Conservation (phyloP, 768 basidiomycete genomes). For the Pleurotus djamor region DNA sequence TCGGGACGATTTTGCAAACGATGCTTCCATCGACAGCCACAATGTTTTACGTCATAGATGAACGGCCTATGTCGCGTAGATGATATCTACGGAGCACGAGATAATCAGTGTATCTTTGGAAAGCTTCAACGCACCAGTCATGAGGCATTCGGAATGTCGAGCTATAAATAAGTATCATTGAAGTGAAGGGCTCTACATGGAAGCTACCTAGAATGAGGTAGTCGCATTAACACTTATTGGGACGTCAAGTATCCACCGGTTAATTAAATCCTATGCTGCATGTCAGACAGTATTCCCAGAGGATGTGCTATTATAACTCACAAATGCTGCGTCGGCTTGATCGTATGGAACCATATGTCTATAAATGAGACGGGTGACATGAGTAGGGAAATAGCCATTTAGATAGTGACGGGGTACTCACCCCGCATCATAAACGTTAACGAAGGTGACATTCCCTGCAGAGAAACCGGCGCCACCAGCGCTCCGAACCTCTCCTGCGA, state of each 20-base stretch:
- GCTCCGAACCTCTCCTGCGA: conserved; percentile 67
- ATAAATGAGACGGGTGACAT: conserved; percentile 6
- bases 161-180: not conserved
- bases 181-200: not conserved
- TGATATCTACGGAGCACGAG: not conserved
- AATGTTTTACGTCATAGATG: too few species aligned
- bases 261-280: conserved; percentile 50
- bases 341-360: conserved; percentile 92
- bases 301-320: conserved; percentile 26
- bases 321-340: conserved; percentile 84
- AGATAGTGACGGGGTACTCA: conserved; percentile 30
- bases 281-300: conserved; percentile 1
- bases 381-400: not conserved
- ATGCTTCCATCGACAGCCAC: too few species aligned
- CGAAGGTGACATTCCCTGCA: conserved; percentile 86
- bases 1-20: not conserved
- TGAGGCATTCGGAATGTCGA: not conserved
- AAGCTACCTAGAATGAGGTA: not conserved
- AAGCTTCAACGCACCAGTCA: not conserved
- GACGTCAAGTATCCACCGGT: conserved; percentile 53
- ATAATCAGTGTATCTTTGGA: not conserved
- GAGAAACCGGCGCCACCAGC: conserved; percentile 63
- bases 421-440: conserved; percentile 78
- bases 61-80: too few species aligned
- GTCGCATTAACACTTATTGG: conserved; percentile 33